A percentile compares a stretch with the other conserved stretches of the same genome.
phyloP scores from a whole-genome alignment of 257 asterid genomes.

The Eustoma russellianum region DNA sequence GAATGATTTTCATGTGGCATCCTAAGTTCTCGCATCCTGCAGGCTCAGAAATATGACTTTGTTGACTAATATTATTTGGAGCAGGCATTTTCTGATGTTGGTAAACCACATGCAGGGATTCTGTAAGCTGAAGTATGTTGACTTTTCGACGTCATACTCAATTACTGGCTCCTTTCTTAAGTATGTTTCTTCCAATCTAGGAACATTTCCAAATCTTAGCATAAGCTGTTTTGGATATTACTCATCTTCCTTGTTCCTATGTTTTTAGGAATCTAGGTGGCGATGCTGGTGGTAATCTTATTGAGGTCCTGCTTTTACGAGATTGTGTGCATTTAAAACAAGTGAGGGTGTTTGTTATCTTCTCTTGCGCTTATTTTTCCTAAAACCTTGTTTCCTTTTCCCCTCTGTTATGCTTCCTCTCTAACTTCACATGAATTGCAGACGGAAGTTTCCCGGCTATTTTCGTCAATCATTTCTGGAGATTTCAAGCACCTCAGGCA shows the following conservation, averaged over 20 bases:
- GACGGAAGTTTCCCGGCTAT: slow-evolving; percentile 68
- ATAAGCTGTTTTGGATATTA: not conserved
- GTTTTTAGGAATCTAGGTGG: slow-evolving; percentile 62
- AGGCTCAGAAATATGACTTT: not conserved
- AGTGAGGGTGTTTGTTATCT: slow-evolving; percentile 28
- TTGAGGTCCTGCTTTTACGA: slow-evolving; percentile 62
- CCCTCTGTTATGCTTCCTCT: not conserved
- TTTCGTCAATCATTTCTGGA: slow-evolving; percentile 58
- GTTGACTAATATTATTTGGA: not conserved
- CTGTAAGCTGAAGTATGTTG: slow-evolving; percentile 51
- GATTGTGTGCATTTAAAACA: slow-evolving; percentile 81
- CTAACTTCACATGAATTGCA: slow-evolving; percentile 22
- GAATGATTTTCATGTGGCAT: no score
- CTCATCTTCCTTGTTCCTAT: slow-evolving; percentile 1
- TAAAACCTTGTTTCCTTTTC: not conserved
- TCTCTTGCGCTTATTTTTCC: not conserved
- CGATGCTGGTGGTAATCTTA: slow-evolving; percentile 38
- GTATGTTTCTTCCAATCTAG: slow-evolving; percentile 24
- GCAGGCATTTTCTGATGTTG: not conserved
- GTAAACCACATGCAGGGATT: slow-evolving; percentile 47
- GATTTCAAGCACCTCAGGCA: slow-evolving; percentile 55
- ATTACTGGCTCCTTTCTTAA: slow-evolving; percentile 76
- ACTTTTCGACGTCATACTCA: slow-evolving; percentile 66
- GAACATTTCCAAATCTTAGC: not conserved
- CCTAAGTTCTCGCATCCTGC: no score